Evolutionary conservation across 495 filamentous ascomycete genomes (phyloP).

Genomic region (Hypoxylon fragiforme): DNA sequence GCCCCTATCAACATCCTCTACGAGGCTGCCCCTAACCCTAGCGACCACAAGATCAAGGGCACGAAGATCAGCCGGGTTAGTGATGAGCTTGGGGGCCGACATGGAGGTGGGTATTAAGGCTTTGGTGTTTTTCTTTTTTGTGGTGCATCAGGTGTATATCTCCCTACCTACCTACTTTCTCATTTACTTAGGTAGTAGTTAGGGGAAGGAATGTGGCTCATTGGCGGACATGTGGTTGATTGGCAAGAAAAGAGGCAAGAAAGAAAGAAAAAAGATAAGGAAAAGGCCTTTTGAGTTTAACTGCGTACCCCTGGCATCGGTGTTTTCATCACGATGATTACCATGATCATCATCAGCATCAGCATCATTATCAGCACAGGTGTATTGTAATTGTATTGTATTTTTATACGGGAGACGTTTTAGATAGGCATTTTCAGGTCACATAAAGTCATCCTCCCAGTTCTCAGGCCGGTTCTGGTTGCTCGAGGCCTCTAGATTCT

Average conservation of each 20-base stretch:
- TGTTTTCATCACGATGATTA: no score
- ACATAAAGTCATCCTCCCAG: slow-evolving; percentile 79
- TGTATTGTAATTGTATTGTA: slow-evolving; percentile 6
- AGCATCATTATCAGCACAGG: no score
- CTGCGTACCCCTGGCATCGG: neutral
- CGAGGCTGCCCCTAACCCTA: slow-evolving; percentile 90
- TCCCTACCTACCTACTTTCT: no score
- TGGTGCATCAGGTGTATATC: no score
- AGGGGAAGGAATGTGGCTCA: neutral
- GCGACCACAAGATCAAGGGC: slow-evolving; percentile 69
- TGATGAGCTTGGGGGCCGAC: slow-evolving; percentile 46
- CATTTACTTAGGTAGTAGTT: no score
- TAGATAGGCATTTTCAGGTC: slow-evolving; percentile 13
- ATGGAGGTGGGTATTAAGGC: slow-evolving; percentile 10
- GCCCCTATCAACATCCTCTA: slow-evolving; percentile 87
- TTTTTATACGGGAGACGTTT: slow-evolving; percentile 4
- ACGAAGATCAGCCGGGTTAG: slow-evolving; percentile 53
- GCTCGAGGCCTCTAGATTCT: slow-evolving; percentile 63
- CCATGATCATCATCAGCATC: no score
- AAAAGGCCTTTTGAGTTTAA: neutral
- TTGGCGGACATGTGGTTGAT: no score
- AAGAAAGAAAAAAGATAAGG: neutral
- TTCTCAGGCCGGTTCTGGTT: slow-evolving; percentile 67
- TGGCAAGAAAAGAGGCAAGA: no score
- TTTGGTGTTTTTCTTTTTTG: no score